phyloP scores from a whole-genome alignment of 495 filamentous ascomycete species.

The Margaritispora aquatica region DNA sequence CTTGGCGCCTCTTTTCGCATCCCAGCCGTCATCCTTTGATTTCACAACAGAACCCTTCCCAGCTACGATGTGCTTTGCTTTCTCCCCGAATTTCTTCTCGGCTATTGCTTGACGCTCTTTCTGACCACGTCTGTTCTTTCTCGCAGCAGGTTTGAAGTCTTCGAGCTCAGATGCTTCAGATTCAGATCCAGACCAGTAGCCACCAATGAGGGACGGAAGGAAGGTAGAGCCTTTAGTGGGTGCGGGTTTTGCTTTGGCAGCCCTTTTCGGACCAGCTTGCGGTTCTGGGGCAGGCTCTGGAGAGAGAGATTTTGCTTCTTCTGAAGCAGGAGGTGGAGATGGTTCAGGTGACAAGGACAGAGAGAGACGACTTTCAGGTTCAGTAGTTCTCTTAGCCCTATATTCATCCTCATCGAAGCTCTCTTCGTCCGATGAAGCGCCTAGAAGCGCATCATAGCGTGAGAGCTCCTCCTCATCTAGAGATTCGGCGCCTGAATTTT shows the following conservation, averaged over 20 bases:
- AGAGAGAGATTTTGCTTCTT: slow-evolving; percentile 19
- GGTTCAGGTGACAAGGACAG: slow-evolving; percentile 18
- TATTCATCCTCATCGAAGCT: slow-evolving; percentile 22
- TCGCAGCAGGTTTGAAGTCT: slow-evolving; percentile 26
- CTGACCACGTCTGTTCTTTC: slow-evolving; percentile 87
- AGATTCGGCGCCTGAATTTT: slow-evolving; percentile 21
- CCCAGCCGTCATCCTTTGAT: slow-evolving; percentile 23
- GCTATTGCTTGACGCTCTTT: slow-evolving; percentile 75
- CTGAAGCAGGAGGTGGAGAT: slow-evolving; percentile 6
- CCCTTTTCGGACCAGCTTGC: slow-evolving; percentile 26
- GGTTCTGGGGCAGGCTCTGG: slow-evolving; percentile 32
- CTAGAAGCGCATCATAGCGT: slow-evolving; percentile 32
- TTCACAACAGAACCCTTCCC: slow-evolving; percentile 22
- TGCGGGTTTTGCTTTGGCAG: slow-evolving; percentile 20
- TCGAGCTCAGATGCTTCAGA: slow-evolving; percentile 40
- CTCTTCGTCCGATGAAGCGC: slow-evolving; percentile 22
- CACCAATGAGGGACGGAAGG: slow-evolving; percentile 82
- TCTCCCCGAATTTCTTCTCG: slow-evolving; percentile 84
- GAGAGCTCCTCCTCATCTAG: slow-evolving; percentile 31
- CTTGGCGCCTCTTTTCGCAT: slow-evolving; percentile 32
- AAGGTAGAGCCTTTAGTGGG: slow-evolving; percentile 51
- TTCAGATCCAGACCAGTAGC: slow-evolving; percentile 89
- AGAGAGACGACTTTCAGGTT: slow-evolving; percentile 10
- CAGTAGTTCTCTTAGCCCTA: slow-evolving; percentile 2
- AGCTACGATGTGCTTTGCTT: slow-evolving; percentile 63